Base-by-base conservation (phyloP, 2,329 filamentous ascomycete species). In the Hypocreales sp. region DNA sequence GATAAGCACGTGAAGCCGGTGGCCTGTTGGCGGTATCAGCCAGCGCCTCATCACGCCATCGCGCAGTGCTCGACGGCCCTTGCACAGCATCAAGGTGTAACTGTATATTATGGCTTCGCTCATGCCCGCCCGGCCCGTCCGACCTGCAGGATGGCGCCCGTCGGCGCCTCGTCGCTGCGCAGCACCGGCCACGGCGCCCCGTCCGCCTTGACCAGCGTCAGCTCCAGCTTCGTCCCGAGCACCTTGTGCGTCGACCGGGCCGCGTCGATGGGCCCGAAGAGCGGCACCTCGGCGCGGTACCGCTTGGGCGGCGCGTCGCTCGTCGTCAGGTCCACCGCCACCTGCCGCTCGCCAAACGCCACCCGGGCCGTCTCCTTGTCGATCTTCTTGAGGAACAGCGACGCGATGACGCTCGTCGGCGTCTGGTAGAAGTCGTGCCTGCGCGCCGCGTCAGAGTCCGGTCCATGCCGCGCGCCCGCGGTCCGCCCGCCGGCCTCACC, bases 321-420 rank as follows among this genome's bases (percentile, higher is more conserved):
- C 7, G 90, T 98, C n/a, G 70, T 73, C 21, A 98, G 66, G 48
- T 98, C 82, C 23, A 98, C 66, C 8, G 67, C 63, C 27, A 95
- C 55, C 25, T 68, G 60, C 25, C 64, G 60, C 3, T 67, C 45
- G 20, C 60, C 51, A 48, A 95, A 87, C 15, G 67, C 60, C 24
- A 95, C 67, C 38, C 68, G 77, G 27, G 83, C 79, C 15, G 60
- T 67, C 15, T 76, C 67, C 55, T 87, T 92, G 56, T 86, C 73
- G 43, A 98, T 93, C 60, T 95, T 95, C 64, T 95, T 98, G 29
- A 95, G 66, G 58, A 92, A 98, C 40, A 94, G 78, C 7, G 81
- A 90, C 3, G 80, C 86, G 39, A 92, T 93, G 31, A 95, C 81
- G 10, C 72, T 74, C 9, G 71, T 69, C 3, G 78, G 62, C 2